Base-by-base conservation (phyloP, 2,329 filamentous ascomycete species). In the Phaeoacremonium minimum region DNA sequence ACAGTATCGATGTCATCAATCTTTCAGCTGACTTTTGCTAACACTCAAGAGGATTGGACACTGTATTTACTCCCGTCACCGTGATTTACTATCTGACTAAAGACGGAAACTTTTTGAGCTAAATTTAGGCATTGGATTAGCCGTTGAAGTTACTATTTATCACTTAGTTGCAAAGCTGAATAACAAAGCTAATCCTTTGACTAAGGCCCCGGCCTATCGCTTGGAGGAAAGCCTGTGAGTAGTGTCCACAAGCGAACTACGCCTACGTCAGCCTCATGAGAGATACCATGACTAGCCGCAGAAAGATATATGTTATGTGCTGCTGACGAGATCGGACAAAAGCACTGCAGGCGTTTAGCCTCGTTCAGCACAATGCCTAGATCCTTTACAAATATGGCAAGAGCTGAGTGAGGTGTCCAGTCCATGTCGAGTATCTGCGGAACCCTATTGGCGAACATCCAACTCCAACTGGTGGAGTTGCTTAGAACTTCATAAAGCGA, bases 401-500 rank as follows among this genome's bases (percentile, higher is more conserved):
- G 42, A 4, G 59, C 58, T n/a, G 52, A 56, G 26, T 53, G 54
- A 4, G 52, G 51, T 2, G 51, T 58, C 55, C 51, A 64, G 33
- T 62, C 53, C 4, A 52, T 57, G 26, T 51, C 53, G 6, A 65
- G 46, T 46, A 64, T 55, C 41, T 58, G 53, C 3, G 57, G 53
- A 2, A 53, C 52, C 13, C 57, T 46, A 41, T 64, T 58, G 33
- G 55, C 53, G 12, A 66, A 57, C 55, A 64, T 61, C 46, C 50
- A 57, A 31, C 61, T 64, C 33, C 49, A 53, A 6, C 56, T 61
- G 2, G 54, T 55, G 1, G 58, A 54, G 18, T 51, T 50, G 7
- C 67, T 58, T 28, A 77, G 63, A 13, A 67, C 58, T 4, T 77
- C 71, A 37, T 58, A 64, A 6, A 75, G 57, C 4, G 62, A 55